Percentiles rank a stretch among this genome's conserved stretches.
These are phyloP conservation scores for Colletotrichum sojae DNA, from an alignment of 2,329 filamentous ascomycete genomes.

Conservation along the genomic window DNA sequence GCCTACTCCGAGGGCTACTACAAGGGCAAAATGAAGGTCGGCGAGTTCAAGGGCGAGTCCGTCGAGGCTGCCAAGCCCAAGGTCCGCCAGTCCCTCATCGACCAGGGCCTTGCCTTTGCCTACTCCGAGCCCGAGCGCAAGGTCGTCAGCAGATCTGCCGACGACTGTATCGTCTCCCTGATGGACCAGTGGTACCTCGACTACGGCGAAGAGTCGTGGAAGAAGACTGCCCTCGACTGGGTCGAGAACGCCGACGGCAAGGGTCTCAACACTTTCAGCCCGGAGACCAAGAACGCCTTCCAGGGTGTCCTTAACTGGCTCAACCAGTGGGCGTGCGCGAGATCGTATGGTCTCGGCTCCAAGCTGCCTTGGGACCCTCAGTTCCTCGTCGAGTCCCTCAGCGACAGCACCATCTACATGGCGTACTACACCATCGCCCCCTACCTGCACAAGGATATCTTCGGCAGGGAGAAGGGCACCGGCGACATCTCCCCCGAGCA, in stretches of 20 bases:
- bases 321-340: slow-evolving; percentile 94
- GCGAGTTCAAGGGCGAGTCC: slow-evolving; percentile 88
- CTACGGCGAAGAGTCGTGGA: slow-evolving; percentile 94
- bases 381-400: slow-evolving; percentile 93
- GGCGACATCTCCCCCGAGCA: slow-evolving; percentile 83
- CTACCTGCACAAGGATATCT: slow-evolving; percentile 86
- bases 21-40: slow-evolving; percentile 89
- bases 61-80: slow-evolving; percentile 91
- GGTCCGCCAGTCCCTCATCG: slow-evolving; percentile 83
- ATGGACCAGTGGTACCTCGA: slow-evolving; percentile 99
- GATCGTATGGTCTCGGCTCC: slow-evolving; percentile 92
- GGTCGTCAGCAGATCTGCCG: slow-evolving; percentile 89
- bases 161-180: slow-evolving; percentile 93
- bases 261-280: slow-evolving; percentile 84
- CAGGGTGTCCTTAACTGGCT: slow-evolving; percentile 92
- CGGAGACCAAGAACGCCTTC: slow-evolving; percentile 84
- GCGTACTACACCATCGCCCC: slow-evolving; percentile 79
- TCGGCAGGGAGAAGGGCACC: slow-evolving; percentile 79
- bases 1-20: slow-evolving; percentile 96
- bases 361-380: slow-evolving; percentile 94
- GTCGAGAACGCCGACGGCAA: slow-evolving; percentile 77
- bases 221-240: slow-evolving; percentile 79
- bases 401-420: slow-evolving; percentile 94
- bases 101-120: slow-evolving; percentile 84
- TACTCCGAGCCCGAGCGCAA: slow-evolving; percentile 95